These are phyloP conservation scores for Pneumocystis oryctolagi DNA, from an alignment of 1,139 yeast genomes.

Conservation along the genomic window DNA sequence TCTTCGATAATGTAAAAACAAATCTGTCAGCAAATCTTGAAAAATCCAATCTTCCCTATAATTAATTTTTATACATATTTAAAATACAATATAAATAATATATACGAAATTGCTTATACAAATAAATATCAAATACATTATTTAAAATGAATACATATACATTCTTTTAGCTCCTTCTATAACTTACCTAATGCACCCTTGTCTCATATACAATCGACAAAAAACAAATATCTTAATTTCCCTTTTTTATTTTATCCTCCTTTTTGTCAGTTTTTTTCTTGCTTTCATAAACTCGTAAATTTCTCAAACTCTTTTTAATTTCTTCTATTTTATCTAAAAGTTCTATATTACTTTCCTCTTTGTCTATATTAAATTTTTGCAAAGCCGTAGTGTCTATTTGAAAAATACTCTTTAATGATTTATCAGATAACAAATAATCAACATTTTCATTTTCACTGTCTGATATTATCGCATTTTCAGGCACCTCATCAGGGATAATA, in stretches of 20 bases:
- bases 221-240: neutral
- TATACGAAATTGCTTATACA: neutral
- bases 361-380: neutral
- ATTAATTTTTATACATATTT: neutral
- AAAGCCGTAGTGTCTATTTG: neutral
- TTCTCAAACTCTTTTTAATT: neutral
- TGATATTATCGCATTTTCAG: neutral
- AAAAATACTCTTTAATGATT: neutral
- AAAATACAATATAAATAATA: neutral
- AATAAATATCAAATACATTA: neutral
- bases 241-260: neutral
- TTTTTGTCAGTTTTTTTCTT: neutral
- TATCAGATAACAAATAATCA: neutral
- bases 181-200: neutral
- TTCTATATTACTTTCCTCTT: neutral
- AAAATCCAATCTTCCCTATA: neutral
- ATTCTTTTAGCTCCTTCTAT: neutral
- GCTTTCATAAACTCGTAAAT: neutral
- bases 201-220: neutral
- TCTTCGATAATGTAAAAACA: neutral
- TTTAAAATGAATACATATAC: neutral
- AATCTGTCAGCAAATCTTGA: neutral
- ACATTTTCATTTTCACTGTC: neutral
- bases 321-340: neutral
- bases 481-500: neutral